phyloP scores from a whole-genome alignment of 345 rosid species.

The Eucalyptus curtisii region DNA sequence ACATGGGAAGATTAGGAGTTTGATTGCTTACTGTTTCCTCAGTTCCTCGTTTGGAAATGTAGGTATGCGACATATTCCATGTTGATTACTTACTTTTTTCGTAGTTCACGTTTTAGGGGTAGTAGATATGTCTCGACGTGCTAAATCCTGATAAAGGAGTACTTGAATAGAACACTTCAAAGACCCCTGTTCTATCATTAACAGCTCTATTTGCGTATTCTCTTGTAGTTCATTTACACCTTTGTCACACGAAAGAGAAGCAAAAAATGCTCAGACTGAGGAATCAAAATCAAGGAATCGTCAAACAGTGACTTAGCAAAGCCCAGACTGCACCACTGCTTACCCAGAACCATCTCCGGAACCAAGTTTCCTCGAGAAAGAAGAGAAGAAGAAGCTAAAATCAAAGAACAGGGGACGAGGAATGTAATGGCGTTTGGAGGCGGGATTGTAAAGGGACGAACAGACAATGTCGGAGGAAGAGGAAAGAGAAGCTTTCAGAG shows the following conservation, averaged over 20 bases:
- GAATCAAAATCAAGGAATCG: not conserved
- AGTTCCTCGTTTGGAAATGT: not conserved
- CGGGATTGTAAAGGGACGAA: not conserved
- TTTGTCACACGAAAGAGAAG: not conserved
- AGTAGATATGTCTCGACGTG: not conserved
- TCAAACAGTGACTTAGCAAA: not conserved
- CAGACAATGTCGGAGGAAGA: not conserved
- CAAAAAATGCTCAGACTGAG: not conserved
- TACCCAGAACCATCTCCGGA: not conserved
- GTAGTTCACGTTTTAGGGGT: not conserved
- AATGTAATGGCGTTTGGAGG: not conserved
- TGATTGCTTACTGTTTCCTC: not conserved
- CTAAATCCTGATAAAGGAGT: not conserved
- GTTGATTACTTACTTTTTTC: accelerated
- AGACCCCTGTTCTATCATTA: not conserved
- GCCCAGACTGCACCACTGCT: accelerated
- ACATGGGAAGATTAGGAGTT: too few relatives aligned
- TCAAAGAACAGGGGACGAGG: not conserved
- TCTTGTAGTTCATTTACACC: not conserved
- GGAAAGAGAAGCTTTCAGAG: not conserved
- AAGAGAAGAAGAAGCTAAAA: not conserved
- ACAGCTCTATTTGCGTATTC: not conserved
- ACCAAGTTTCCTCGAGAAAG: not conserved
- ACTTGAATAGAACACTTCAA: not conserved
- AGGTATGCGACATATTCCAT: not conserved